Evolutionary conservation across 192 early-diverging fungal genomes (phyloP).

Genomic region (Paraglomus brasilianum): DNA sequence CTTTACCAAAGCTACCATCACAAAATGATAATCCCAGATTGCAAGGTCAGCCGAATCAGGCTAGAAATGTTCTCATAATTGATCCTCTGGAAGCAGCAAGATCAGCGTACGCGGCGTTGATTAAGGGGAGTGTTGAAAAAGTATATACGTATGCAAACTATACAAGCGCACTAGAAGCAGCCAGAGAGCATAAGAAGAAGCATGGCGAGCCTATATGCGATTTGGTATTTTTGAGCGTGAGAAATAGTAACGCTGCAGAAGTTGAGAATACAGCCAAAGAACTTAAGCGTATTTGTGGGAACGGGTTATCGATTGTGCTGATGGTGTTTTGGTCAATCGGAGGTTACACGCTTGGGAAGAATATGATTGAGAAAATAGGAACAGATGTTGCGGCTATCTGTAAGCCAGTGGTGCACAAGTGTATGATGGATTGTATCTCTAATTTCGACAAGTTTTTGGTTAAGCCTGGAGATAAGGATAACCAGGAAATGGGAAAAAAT

Average conservation of each 20-base stretch:
- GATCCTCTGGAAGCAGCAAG: slow-evolving; percentile 4
- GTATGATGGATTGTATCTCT: slow-evolving; percentile 38
- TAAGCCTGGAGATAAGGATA: no score
- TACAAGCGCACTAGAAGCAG: slow-evolving; percentile 28
- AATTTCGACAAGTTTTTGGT: slow-evolving; percentile 1
- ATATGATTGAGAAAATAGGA: slow-evolving; percentile 35
- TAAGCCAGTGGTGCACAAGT: slow-evolving; percentile 40
- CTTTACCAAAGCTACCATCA: slow-evolving; percentile 14
- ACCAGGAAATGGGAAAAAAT: no score
- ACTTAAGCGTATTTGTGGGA: slow-evolving; percentile 27
- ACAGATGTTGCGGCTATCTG: slow-evolving; percentile 29
- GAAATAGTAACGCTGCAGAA: slow-evolving; percentile 21
- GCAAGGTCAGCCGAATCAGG: slow-evolving; percentile 25
- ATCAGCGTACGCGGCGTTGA: slow-evolving; percentile 4
- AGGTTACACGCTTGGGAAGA: slow-evolving; percentile 37
- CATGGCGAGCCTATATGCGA: slow-evolving; percentile 34
- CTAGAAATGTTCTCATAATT: slow-evolving; percentile 30
- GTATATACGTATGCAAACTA: slow-evolving; percentile 32
- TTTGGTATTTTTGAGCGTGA: slow-evolving; percentile 40
- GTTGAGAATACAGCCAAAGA: slow-evolving; percentile 33
- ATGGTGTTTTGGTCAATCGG: slow-evolving; percentile 38
- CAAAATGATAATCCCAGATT: background rate
- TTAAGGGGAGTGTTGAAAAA: slow-evolving; percentile 28
- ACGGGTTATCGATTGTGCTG: slow-evolving; percentile 36
- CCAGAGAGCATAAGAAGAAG: slow-evolving; percentile 21